Conservation (phyloP, 495 filamentous ascomycete species). For the Paragyromitra xinjiangensis region DNA sequence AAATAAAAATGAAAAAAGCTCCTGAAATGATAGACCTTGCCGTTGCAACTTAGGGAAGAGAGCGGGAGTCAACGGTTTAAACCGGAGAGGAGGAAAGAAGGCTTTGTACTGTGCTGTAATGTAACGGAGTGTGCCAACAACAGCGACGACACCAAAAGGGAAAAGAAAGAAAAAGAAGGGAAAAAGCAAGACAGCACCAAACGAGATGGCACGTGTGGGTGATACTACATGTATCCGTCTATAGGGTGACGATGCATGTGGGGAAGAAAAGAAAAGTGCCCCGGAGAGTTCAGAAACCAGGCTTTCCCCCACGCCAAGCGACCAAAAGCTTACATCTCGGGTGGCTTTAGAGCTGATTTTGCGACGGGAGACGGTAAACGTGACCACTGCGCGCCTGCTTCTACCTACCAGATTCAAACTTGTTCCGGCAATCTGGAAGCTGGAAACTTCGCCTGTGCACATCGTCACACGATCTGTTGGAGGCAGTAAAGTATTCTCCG, state of each 20-base stretch:
- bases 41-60: neutral
- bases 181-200: neutral
- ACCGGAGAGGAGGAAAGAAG: conserved; percentile 18
- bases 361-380: neutral
- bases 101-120: neutral
- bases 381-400: conserved; percentile 13
- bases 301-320: conserved; percentile 6
- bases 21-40: conserved; percentile 4
- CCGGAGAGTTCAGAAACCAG: neutral
- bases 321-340: neutral
- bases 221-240: neutral
- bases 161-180: conserved; percentile 5
- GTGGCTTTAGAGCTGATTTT: neutral
- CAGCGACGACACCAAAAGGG: conserved; percentile 1
- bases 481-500: conserved; percentile 19
- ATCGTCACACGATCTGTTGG: conserved; percentile 5
- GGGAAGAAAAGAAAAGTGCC: neutral
- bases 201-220: conserved; percentile 33
- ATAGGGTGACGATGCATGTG: neutral
- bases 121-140: conserved; percentile 13
- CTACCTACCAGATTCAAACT: conserved; percentile 19
- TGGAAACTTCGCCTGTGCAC: conserved; percentile 6
- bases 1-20: neutral
- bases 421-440: conserved; percentile 36
- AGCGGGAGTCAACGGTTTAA: conserved; percentile 42